Conservation (phyloP, 2,329 filamentous ascomycete genomes). For the Aspergillus calidoustus region DNA sequence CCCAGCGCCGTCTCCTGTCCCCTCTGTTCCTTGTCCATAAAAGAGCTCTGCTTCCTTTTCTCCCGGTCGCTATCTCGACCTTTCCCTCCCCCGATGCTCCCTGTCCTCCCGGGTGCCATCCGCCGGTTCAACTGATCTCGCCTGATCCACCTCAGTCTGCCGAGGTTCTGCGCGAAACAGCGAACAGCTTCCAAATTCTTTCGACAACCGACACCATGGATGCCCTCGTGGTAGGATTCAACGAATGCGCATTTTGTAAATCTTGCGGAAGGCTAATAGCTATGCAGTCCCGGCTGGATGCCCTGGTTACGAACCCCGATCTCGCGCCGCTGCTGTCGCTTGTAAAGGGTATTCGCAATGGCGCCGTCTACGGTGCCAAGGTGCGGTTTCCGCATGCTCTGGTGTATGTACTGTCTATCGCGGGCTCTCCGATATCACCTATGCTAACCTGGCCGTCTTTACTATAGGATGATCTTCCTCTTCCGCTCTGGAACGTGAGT, state of each 20-base stretch:
- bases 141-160: conserved; percentile 24
- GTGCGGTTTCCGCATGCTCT: conserved; percentile 97
- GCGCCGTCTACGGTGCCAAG: conserved; percentile 94
- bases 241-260: conserved; percentile 10
- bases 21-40: conserved; percentile 2
- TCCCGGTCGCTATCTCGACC: conserved; percentile 7
- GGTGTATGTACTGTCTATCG: conserved; percentile 59
- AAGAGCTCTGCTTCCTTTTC: not conserved
- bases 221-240: conserved; percentile 36
- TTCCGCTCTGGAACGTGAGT: conserved; percentile 86
- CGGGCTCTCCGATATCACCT: not conserved
- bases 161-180: conserved; percentile 30
- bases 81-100: conserved; percentile 19
- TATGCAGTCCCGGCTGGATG: conserved; percentile 69
- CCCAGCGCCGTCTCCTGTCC: conserved; percentile 24
- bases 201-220: conserved; percentile 35
- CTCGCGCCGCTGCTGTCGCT: conserved; percentile 85
- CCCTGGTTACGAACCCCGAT: conserved; percentile 77
- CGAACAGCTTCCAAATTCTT: not conserved
- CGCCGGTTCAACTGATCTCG: conserved; percentile 15
- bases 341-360: conserved; percentile 93
- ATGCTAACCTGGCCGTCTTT: conserved; percentile 25
- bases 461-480: conserved; percentile 83
- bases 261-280: not conserved
- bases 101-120: conserved; percentile 15